These are phyloP conservation scores for Bonia amplexicaulis DNA, from an alignment of 176 grass and related monocot genomes.

Conservation along the genomic window DNA sequence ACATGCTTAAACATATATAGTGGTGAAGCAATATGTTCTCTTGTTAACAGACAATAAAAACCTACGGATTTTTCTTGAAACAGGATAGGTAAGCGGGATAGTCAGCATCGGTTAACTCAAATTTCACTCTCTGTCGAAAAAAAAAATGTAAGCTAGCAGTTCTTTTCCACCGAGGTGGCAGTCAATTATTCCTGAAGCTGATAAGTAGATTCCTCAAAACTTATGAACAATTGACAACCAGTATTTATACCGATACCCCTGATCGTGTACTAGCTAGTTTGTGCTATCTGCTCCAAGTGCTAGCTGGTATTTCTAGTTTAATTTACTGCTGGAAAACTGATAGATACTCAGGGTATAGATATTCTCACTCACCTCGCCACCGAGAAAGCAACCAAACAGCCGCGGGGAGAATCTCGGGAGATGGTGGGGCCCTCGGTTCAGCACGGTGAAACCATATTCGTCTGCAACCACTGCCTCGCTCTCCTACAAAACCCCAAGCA, in stretches of 20 bases:
- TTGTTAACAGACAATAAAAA: background rate
- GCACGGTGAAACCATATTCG: constrained; percentile 37
- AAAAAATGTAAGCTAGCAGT: background rate
- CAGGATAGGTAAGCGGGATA: background rate
- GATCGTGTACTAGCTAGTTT: background rate
- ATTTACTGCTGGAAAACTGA: constrained; percentile 6
- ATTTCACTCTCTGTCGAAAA: background rate
- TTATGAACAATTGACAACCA: background rate
- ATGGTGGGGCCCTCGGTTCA: background rate
- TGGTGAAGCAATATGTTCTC: background rate
- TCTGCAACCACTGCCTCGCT: constrained; percentile 21
- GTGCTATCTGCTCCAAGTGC: constrained; percentile 4
- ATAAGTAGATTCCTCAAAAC: background rate
- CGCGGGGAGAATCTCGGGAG: constrained; percentile 35
- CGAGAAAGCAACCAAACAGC: constrained; percentile 15
- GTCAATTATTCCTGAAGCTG: background rate
- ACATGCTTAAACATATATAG: background rate
- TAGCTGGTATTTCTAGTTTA: constrained; percentile 4
- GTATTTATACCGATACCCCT: background rate
- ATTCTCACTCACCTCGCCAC: constrained; percentile 17
- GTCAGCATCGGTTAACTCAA: background rate
- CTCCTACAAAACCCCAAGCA: constrained; percentile 25
- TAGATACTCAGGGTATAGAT: background rate
- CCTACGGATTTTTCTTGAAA: background rate
- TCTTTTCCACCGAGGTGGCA: background rate